A percentile compares a stretch with the other conserved stretches of the same genome.
phyloP scores from a whole-genome alignment of 345 rosid species.

The Pistacia atlantica region DNA sequence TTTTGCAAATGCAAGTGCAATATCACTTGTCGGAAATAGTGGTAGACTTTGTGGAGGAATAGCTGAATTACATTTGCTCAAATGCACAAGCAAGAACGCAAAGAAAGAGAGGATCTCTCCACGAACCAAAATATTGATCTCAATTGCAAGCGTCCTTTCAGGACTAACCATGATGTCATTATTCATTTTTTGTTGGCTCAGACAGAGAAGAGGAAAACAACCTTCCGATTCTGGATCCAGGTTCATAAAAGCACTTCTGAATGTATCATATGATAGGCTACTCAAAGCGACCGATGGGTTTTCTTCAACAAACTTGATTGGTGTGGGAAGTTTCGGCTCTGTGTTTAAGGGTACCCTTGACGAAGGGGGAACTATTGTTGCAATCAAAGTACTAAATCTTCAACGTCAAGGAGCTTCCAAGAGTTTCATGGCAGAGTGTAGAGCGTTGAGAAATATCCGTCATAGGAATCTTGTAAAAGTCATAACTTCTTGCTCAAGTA shows the following conservation, averaged over 20 bases:
- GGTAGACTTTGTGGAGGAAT: slow-evolving; percentile 30
- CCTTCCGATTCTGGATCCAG: neutral
- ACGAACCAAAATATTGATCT: slow-evolving; percentile 10
- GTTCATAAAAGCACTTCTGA: neutral
- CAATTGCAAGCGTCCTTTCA: neutral
- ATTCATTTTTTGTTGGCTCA: slow-evolving; percentile 1
- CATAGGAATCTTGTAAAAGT: slow-evolving; percentile 7
- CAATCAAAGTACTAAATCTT: neutral
- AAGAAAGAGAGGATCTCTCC: neutral
- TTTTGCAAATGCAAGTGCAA: slow-evolving; percentile 23
- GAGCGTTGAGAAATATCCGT: slow-evolving; percentile 5
- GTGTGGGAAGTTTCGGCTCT: no score
- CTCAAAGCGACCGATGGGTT: slow-evolving; percentile 20
- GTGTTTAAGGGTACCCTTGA: neutral
- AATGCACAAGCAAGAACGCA: slow-evolving; percentile 3
- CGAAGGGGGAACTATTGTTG: neutral
- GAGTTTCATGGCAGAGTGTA: slow-evolving; percentile 27
- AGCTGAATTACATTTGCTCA: neutral
- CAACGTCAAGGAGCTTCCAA: slow-evolving; percentile 1
- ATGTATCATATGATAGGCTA: neutral
- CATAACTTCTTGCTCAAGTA: slow-evolving; percentile 14
- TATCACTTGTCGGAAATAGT: slow-evolving; percentile 21
- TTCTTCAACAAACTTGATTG: neutral
- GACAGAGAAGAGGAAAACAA: neutral
- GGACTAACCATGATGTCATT: neutral